phyloP scores from a whole-genome alignment of 306 rosid species.

The Vigna reflexopilosa region DNA sequence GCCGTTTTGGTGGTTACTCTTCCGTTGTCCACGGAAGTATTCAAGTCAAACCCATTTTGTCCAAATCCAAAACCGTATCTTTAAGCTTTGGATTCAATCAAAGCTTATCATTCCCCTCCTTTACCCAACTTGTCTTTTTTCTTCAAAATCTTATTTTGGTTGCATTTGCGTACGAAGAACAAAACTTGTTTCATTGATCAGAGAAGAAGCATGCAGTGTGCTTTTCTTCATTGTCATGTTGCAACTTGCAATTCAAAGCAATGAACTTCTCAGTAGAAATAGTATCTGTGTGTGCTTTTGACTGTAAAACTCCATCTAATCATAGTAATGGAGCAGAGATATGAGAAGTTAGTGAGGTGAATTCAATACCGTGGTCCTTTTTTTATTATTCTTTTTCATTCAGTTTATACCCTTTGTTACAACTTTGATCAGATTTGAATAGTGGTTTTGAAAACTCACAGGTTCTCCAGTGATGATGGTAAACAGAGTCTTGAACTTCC shows the following conservation, averaged over 20 bases:
- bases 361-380: not conserved
- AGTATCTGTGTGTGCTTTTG: conserved; percentile 31
- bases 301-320: conserved; percentile 8
- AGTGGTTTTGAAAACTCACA: conserved; percentile 38
- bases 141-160: conserved; percentile 17
- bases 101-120: conserved; percentile 20
- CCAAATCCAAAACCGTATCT: conserved; percentile 37
- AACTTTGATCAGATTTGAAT: conserved; percentile 35
- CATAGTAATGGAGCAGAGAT: conserved; percentile 63
- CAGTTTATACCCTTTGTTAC: not conserved
- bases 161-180: conserved; percentile 10
- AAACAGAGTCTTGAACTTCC: conserved; percentile 49
- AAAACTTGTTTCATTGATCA: conserved; percentile 31
- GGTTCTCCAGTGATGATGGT: conserved; percentile 61
- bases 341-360: conserved; percentile 71
- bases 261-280: conserved; percentile 24
- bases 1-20: conserved; percentile 51
- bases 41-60: conserved; percentile 45
- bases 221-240: conserved; percentile 20
- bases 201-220: conserved; percentile 32
- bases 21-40: conserved; percentile 7
- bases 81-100: conserved; percentile 29
- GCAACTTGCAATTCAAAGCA: conserved; percentile 23
- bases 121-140: conserved; percentile 23
- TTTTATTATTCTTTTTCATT: not conserved